Percentiles rank a stretch among this genome's conserved stretches.
Conservation (phyloP, 106 monocot genomes). For the Apostasia shenzhenica region DNA sequence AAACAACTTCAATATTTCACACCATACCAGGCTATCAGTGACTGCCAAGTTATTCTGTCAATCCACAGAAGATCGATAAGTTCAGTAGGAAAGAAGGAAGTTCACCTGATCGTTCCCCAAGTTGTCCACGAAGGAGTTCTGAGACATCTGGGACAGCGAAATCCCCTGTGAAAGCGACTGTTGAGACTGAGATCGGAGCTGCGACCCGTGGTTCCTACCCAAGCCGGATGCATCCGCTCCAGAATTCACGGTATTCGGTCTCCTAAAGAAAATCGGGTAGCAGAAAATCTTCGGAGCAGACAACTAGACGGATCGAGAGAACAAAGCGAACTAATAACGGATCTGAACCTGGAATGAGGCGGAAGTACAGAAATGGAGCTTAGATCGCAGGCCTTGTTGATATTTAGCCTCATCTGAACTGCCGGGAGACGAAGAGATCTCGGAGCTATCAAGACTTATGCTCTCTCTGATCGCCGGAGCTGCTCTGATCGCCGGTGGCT, state of each 20-base stretch:
- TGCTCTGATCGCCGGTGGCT: too few relatives aligned
- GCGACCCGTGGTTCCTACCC: constrained; percentile 47
- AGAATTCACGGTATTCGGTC: constrained; percentile 20
- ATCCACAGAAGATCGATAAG: too few relatives aligned
- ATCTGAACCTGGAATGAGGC: constrained; percentile 66
- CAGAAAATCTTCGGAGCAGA: not conserved
- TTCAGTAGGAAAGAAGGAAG: too few relatives aligned
- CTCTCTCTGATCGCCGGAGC: too few relatives aligned
- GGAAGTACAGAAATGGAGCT: constrained; percentile 94
- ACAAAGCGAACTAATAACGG: not conserved
- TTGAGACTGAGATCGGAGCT: constrained; percentile 80
- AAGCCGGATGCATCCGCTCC: constrained; percentile 21
- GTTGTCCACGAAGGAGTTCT: constrained; percentile 72
- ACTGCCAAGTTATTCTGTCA: too few relatives aligned
- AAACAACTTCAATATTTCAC: too few relatives aligned
- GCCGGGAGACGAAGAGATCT: not conserved
- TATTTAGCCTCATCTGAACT: constrained; percentile 68
- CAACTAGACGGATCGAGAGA: not conserved
- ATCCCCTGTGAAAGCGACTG: constrained; percentile 85
- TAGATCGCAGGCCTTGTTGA: constrained; percentile 97
- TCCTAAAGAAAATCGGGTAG: constrained; percentile 19
- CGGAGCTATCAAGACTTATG: not conserved
- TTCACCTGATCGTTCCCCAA: constrained; percentile 58
- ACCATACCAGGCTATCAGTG: too few relatives aligned
- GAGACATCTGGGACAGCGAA: constrained; percentile 87